Percentiles rank a stretch among this genome's conserved stretches.
Conservation (phyloP, 148 eudicot genomes). For the Amaranthus hypochondriacus region DNA sequence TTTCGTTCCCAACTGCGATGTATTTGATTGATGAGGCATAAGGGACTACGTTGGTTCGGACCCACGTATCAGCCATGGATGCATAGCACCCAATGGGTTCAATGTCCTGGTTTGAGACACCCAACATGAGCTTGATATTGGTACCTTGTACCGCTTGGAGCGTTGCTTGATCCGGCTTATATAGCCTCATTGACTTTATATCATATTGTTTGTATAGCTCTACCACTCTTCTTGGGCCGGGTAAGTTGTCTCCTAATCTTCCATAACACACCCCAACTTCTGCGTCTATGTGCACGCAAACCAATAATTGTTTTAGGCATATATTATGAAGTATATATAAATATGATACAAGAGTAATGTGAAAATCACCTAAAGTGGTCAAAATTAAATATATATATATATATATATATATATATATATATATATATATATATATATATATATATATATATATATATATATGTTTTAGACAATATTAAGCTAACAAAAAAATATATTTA, state of each 20-base stretch:
- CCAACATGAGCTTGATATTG: conserved; percentile 1
- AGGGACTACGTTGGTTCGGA: conserved; percentile 27
- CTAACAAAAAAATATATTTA: too few relatives aligned
- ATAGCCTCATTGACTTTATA: conserved; percentile 31
- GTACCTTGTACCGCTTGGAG: conserved; percentile 21
- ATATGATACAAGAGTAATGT: too few relatives aligned
- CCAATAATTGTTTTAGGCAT: too few relatives aligned
- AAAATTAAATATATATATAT: too few relatives aligned
- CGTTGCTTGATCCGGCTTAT: conserved; percentile 13
- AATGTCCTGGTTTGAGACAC: neutral
- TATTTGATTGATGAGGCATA: conserved; percentile 27
- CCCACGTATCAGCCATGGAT: conserved; percentile 9
- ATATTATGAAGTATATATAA: too few relatives aligned
- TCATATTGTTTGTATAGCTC: conserved; percentile 19
- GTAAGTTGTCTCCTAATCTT: conserved; percentile 20
- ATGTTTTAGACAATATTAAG: too few relatives aligned
- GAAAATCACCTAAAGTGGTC: too few relatives aligned
- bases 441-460: too few relatives aligned
- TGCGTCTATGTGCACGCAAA: conserved; percentile 10
- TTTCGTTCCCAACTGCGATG: conserved; percentile 40
- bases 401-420: too few relatives aligned
- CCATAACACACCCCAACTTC: conserved; percentile 34
- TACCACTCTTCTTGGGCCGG: conserved; percentile 14
- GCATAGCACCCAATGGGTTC: neutral
- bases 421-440: too few relatives aligned